phyloP scores from a whole-genome alignment of 495 filamentous ascomycete genomes.

The Penicillium riverlandense region DNA sequence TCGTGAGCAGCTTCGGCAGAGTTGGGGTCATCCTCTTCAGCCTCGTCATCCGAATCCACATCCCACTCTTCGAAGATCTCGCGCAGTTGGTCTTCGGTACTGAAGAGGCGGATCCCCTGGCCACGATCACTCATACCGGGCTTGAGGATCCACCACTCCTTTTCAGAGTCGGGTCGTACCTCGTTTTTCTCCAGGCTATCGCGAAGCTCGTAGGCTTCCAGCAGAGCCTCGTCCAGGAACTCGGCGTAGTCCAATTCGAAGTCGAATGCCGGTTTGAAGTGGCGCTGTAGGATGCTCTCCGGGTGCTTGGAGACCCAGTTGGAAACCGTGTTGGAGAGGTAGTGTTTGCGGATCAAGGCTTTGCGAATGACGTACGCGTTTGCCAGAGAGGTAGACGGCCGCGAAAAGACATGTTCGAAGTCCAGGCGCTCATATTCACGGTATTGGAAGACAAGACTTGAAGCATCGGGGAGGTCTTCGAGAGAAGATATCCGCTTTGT shows the following conservation, averaged over 20 bases:
- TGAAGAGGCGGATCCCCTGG: conserved; percentile 86
- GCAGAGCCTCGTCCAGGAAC: conserved; percentile 87
- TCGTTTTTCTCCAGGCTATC: conserved; percentile 67
- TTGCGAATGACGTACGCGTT: conserved; percentile 94
- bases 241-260: conserved; percentile 97
- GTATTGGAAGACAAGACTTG: conserved; percentile 64
- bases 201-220: conserved; percentile 79
- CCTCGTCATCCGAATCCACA: conserved; percentile 45
- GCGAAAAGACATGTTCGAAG: conserved; percentile 61
- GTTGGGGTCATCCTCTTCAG: conserved; percentile 21
- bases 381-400: conserved; percentile 52
- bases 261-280: conserved; percentile 66
- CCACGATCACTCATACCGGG: conserved; percentile 95
- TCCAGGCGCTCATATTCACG: conserved; percentile 79
- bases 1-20: conserved; percentile 20
- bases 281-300: conserved; percentile 52
- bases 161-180: conserved; percentile 35
- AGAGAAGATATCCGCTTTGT: conserved; percentile 40
- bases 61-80: conserved; percentile 86
- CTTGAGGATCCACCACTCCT: conserved; percentile 97
- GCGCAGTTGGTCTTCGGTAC: conserved; percentile 68
- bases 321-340: conserved; percentile 68
- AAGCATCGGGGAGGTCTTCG: conserved; percentile 32
- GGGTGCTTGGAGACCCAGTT: conserved; percentile 81
- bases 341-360: conserved; percentile 96